Percentiles rank a stretch among this genome's conserved stretches.
phyloP scores from a whole-genome alignment of 805 yeast genomes.

The Yarrowia sp. region DNA sequence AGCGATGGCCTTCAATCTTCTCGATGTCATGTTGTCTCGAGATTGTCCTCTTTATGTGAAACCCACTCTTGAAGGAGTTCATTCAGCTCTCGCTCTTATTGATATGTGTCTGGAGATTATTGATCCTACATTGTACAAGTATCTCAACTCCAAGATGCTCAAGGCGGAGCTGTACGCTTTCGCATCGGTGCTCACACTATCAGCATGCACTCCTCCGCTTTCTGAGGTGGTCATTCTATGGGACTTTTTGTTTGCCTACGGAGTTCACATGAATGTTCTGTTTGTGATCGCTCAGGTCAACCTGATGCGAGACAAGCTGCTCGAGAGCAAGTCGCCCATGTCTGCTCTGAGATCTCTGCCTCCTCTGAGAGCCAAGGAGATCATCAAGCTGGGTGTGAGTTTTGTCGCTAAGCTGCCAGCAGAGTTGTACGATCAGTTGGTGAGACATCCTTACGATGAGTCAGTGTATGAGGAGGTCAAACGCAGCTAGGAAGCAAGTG shows the following conservation, averaged over 20 bases:
- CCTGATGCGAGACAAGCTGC: constrained; percentile 66
- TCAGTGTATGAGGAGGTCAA: constrained; percentile 12
- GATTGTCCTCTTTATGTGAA: constrained; percentile 81
- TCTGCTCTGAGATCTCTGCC: constrained; percentile 76
- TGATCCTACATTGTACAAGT: constrained; percentile 72
- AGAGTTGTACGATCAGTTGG: constrained; percentile 65
- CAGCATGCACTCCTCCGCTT: constrained; percentile 89
- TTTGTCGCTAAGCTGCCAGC: constrained; percentile 78
- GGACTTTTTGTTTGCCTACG: constrained; percentile 92
- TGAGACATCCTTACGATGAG: constrained; percentile 66
- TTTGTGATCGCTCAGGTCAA: constrained; percentile 85
- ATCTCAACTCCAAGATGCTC: constrained; percentile 66
- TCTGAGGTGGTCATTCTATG: constrained; percentile 76
- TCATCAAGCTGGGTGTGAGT: constrained; percentile 79
- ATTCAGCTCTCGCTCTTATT: constrained; percentile 74
- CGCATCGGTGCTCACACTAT: constrained; percentile 73
- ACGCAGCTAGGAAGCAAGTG: background rate
- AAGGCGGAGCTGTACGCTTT: constrained; percentile 89
- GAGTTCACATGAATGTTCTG: constrained; percentile 84
- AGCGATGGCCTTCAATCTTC: constrained; percentile 81
- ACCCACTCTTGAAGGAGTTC: constrained; percentile 80
- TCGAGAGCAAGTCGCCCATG: constrained; percentile 74
- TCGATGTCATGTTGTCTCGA: constrained; percentile 64
- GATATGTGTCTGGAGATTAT: constrained; percentile 73
- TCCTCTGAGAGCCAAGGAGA: constrained; percentile 69